These are phyloP conservation scores for Camelina neglecta DNA, from an alignment of 345 rosid genomes.

Conservation along the genomic window DNA sequence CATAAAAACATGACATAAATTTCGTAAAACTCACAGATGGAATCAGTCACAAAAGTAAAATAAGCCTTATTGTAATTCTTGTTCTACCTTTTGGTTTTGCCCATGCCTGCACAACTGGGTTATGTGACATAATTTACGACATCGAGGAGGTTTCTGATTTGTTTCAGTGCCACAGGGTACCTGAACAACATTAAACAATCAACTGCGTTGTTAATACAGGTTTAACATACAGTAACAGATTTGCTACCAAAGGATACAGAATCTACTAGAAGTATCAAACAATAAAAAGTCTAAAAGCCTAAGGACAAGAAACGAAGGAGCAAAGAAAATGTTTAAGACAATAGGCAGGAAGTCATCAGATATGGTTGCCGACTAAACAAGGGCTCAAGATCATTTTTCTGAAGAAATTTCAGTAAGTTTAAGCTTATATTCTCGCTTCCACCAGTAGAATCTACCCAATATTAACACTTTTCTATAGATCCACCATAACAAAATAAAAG, in stretches of 20 bases:
- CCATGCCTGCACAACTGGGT: slow-evolving; percentile 77
- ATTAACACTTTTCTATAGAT: slow-evolving; percentile 8
- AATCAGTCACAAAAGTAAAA: not conserved
- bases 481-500: not conserved
- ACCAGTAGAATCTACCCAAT: slow-evolving; percentile 3
- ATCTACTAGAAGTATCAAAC: not conserved
- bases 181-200: slow-evolving; percentile 46
- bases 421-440: slow-evolving; percentile 12
- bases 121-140: slow-evolving; percentile 72
- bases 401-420: not conserved
- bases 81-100: slow-evolving; percentile 65
- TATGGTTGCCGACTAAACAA: slow-evolving; percentile 18
- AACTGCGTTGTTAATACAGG: slow-evolving; percentile 1
- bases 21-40: not conserved
- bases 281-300: slow-evolving; percentile 1
- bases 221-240: slow-evolving; percentile 8
- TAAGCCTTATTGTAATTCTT: slow-evolving; percentile 22
- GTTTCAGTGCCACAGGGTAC: slow-evolving; percentile 98
- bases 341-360: slow-evolving; percentile 1
- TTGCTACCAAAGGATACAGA: not conserved
- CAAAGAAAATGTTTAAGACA: not conserved
- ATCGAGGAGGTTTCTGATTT: slow-evolving; percentile 89
- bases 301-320: not conserved
- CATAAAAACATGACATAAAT: slow-evolving; percentile 36
- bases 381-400: not conserved